A percentile compares a stretch with the other conserved stretches of the same genome.
phyloP scores from a whole-genome alignment of 768 basidiomycete genomes.

The Dacryopinax primogenitus region DNA sequence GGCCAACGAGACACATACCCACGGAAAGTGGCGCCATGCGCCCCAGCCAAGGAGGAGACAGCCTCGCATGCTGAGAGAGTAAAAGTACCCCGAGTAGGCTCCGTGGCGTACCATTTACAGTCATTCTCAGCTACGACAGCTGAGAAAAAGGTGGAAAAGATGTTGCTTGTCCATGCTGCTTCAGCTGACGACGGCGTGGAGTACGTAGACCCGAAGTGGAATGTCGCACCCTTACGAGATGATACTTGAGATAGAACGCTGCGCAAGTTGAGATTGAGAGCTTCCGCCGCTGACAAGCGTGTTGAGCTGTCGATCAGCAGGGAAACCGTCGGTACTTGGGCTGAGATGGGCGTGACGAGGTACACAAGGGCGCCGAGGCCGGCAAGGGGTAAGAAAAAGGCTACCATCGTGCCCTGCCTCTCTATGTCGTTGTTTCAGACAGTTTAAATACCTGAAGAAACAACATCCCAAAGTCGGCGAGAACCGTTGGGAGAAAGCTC shows the following conservation, averaged over 20 bases:
- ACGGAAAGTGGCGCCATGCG: background rate
- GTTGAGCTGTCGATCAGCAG: background rate
- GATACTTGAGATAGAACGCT: background rate
- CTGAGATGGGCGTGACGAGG: too few relatives aligned
- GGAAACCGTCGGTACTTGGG: background rate
- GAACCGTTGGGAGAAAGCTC: too few relatives aligned
- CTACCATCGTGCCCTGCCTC: too few relatives aligned
- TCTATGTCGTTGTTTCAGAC: too few relatives aligned
- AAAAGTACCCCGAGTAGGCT: background rate
- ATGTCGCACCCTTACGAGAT: background rate
- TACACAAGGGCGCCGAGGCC: too few relatives aligned
- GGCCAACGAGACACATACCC: background rate
- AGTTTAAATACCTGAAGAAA: too few relatives aligned
- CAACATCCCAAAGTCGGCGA: too few relatives aligned
- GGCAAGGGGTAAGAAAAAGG: too few relatives aligned
- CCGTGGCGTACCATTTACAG: constrained; percentile 6
- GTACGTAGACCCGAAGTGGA: constrained; percentile 1
- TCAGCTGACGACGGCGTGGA: background rate
- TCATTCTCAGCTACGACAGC: background rate
- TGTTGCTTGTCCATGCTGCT: background rate
- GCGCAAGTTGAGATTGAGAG: background rate
- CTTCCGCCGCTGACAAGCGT: background rate
- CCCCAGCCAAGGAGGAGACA: background rate
- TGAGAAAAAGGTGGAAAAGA: background rate
- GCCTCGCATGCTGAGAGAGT: background rate